Conservation (phyloP, 2,329 filamentous ascomycete species). For the Penicillium vulpinum region DNA sequence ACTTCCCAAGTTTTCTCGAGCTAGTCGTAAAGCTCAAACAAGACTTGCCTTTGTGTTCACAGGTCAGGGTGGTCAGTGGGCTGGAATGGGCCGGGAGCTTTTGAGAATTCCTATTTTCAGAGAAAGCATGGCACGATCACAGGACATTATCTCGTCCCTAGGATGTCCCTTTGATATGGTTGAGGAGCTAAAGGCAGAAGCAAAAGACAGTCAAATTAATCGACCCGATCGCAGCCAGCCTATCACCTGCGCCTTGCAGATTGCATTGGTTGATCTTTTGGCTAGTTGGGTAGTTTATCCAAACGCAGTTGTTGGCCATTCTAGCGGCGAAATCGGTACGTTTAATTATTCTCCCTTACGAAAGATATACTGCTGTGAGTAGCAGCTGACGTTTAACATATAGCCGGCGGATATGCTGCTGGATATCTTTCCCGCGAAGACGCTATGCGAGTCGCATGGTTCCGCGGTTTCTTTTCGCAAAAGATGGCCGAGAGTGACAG, state of each 20-base stretch:
- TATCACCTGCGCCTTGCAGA: slow-evolving; percentile 25
- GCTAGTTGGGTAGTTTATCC: slow-evolving; percentile 21
- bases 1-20: slow-evolving; percentile 14
- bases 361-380: not conserved
- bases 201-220: slow-evolving; percentile 17
- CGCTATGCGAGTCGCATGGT: slow-evolving; percentile 27
- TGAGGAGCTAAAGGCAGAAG: slow-evolving; percentile 20
- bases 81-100: slow-evolving; percentile 44
- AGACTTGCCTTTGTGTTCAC: slow-evolving; percentile 39
- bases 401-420: slow-evolving; percentile 30
- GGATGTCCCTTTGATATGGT: slow-evolving; percentile 30
- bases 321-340: slow-evolving; percentile 33
- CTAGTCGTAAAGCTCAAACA: slow-evolving; percentile 16
- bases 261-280: slow-evolving; percentile 30
- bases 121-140: slow-evolving; percentile 9
- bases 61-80: slow-evolving; percentile 48
- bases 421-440: slow-evolving; percentile 19
- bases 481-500: slow-evolving; percentile 11
- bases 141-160: slow-evolving; percentile 11
- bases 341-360: not conserved
- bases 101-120: slow-evolving; percentile 22
- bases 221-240: slow-evolving; percentile 30
- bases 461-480: slow-evolving; percentile 22
- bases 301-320: slow-evolving; percentile 29
- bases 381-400: not conserved